Percentiles rank a stretch among this genome's conserved stretches.
phyloP scores from a whole-genome alignment of 2,329 filamentous ascomycete species.

The Penicillium sclerotiorum region DNA sequence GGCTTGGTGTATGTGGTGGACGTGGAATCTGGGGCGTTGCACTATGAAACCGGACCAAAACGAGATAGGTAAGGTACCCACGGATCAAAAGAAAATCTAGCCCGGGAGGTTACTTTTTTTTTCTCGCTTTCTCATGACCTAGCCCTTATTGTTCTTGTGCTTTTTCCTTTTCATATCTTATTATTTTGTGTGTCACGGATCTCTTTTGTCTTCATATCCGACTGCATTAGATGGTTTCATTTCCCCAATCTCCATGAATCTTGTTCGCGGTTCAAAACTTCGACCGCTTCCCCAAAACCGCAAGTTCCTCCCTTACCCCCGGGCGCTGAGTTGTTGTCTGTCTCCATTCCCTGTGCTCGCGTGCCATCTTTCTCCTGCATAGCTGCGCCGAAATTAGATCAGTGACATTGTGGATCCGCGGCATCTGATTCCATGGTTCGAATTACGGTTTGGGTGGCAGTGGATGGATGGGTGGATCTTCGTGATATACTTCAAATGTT shows the following conservation, averaged over 20 bases:
- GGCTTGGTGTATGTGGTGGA: conserved; percentile 50
- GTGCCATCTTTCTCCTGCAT: not conserved
- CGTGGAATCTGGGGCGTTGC: conserved; percentile 50
- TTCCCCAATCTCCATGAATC: conserved; percentile 8
- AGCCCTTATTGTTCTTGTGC: conserved; percentile 1
- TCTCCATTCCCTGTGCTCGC: not conserved
- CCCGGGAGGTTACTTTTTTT: conserved; percentile 5
- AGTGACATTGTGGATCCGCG: not conserved
- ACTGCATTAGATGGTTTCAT: conserved; percentile 26
- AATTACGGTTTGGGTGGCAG: not conserved
- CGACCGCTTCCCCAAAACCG: not conserved
- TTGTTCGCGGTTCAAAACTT: conserved; percentile 8
- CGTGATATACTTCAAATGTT: conserved; percentile 20
- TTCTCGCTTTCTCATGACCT: conserved; percentile 6
- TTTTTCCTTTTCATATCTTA: conserved; percentile 8
- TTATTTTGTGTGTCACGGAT: conserved; percentile 3
- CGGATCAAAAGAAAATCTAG: conserved; percentile 15
- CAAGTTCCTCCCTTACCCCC: not conserved
- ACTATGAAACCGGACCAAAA: conserved; percentile 28
- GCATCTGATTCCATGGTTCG: not conserved
- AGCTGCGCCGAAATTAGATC: not conserved
- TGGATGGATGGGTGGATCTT: conserved; percentile 1
- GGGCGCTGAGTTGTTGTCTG: not conserved
- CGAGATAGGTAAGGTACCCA: not conserved
- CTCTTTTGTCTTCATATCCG: conserved; percentile 8